Evolutionary conservation across 352 stramenopile species (phyloP), one percentile per base, ranked within the genome.

Genomic region (Aphanomyces euteiches): DNA sequence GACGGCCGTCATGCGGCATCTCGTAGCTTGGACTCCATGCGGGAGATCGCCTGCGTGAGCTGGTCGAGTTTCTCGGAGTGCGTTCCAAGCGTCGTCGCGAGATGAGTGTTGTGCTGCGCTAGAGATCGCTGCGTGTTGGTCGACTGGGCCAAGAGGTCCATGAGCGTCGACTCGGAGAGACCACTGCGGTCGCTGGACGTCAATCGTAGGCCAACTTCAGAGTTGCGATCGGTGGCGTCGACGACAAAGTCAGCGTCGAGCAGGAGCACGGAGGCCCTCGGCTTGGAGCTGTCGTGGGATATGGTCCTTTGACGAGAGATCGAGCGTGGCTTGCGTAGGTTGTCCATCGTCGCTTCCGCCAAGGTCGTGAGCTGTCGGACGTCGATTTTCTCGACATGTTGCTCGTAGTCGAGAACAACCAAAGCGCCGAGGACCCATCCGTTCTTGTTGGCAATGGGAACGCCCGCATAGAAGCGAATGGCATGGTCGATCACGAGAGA

Each of bases 381-480:
- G 38, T 63, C 5, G 10, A 39, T 70, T 50, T 63, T 61, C 21
- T 34, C 47, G 13, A 36, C 15, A 4, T 47, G 36, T 6, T 47
- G 21, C 54, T 59, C 21, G 3, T 6, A 47, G 64, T 92, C 87
- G 10, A 94, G 70, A n/a, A 92, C 87, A 66, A 92, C 92, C 19
- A 94, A 80, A 36, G 77, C 90, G 5, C 87, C 87, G 5, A 94
- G 57, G 43, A 77, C 80, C 64, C 87, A 77, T 3, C 84, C 85
- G 6, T 80, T 86, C 58, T 76, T 75, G 1, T 69, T 83, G 58
- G 89, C 79, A 8, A 92, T 53, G 34, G 87, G 87, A 12, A 85
- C 85, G 6, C 84, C 87, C 7, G 85, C 82, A 75, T 93, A 95
- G 72, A 95, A 95, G 28, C 87, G 85, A 72, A 95, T 92, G 76